These are phyloP conservation scores for Raphidocelis subcapitata DNA, from an alignment of 139 green algal genomes.

Conservation along the genomic window DNA sequence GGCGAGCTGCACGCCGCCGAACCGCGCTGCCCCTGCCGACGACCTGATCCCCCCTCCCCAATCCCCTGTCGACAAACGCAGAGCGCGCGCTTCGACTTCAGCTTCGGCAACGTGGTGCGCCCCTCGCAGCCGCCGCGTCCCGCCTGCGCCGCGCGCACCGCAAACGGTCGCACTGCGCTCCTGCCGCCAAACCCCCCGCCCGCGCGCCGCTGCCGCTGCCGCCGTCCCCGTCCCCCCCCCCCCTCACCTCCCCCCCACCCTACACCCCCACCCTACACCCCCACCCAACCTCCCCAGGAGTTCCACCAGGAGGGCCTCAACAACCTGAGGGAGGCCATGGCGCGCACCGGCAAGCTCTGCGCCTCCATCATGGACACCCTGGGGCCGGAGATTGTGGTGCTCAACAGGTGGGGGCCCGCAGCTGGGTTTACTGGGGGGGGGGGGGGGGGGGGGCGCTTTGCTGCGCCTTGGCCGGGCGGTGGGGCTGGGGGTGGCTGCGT, in stretches of 20 bases:
- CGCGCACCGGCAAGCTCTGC: conserved; percentile 64
- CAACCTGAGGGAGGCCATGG: conserved; percentile 71
- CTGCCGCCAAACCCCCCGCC: background rate
- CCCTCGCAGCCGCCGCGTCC: too few relatives aligned
- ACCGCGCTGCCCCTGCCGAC: conserved; percentile 22
- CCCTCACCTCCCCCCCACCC: too few relatives aligned
- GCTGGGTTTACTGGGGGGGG: background rate
- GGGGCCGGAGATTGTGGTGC: conserved; percentile 65
- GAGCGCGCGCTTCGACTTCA: conserved; percentile 62
- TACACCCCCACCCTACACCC: background rate
- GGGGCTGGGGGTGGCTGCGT: too few relatives aligned
- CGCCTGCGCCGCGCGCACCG: too few relatives aligned
- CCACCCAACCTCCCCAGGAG: conserved; percentile 30
- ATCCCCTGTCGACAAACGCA: conserved; percentile 18
- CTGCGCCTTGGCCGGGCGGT: background rate
- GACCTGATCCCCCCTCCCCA: background rate
- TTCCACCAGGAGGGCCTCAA: conserved; percentile 68
- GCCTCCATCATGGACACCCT: conserved; percentile 80
- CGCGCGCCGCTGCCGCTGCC: background rate
- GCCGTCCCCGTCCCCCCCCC: too few relatives aligned
- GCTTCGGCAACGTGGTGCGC: conserved; percentile 40
- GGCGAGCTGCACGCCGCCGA: background rate
- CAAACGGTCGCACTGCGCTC: background rate
- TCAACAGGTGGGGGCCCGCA: conserved; percentile 61
- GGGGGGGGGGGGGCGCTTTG: background rate